Base-by-base conservation (phyloP, 2,329 filamentous ascomycete genomes). In the Thermochaetoides dissita region DNA sequence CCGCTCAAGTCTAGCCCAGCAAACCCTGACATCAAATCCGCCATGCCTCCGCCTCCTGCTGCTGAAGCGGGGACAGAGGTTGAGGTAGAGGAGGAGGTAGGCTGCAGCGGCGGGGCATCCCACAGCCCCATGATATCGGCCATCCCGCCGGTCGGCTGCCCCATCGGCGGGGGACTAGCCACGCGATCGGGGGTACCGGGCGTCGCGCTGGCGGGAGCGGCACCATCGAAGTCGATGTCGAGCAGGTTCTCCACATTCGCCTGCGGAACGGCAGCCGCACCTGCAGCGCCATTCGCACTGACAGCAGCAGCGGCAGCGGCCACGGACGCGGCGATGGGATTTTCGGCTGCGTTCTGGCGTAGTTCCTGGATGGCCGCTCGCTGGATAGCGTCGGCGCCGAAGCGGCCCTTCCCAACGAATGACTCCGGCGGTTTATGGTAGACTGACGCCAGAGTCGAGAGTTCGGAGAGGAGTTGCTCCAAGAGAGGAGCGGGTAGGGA, bases 351-450 rank as follows among this genome's bases (percentile, higher is more conserved):
- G 54, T 95, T 86, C 63, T 96, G 79, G 50, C 84, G 76, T 67
- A 94, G 87, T 66, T 98, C 91, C 67, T 94, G 88, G 58, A 98
- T 94, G 46, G 91, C 91, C 39, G 89, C 89, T 51, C 83, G 81
- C 63, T 96, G 91, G 56, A 98, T 86, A 46, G 85, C 87, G 61
- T 94, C 88, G 38, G 91, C 88, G 33, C 89, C 91, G 53, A 85
- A 95, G 36, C 89, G 80, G 35, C 91, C 91, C 63, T 94, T 87
- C 52, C 91, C 91, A 44, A 98, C 81, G 62, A 98, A 98, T n/a
- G 89, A 87, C 71, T 94, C 86, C 36, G 91, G 88, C 7, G 88
- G 88, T 66, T 94, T 96, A 74, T 98, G 91, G 65, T 98, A 98
- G 17, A 98, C 91, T 1, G 89, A 96, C 7, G 91, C 87, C 30